phyloP scores from a whole-genome alignment of 768 basidiomycete genomes.

The Porphyrellus cyaneotinctus region DNA sequence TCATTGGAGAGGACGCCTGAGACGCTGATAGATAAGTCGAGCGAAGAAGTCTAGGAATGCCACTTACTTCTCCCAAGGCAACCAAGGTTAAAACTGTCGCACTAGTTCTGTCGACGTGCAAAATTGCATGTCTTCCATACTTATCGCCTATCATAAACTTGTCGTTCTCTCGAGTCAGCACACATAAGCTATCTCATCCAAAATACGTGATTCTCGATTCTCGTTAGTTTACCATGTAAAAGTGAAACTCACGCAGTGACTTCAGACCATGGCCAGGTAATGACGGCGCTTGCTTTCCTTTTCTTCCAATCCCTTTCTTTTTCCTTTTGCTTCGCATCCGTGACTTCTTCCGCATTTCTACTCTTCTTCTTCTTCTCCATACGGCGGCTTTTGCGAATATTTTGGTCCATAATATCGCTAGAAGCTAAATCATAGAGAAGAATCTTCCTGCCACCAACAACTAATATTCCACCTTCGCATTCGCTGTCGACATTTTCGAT shows the following conservation, averaged over 20 bases:
- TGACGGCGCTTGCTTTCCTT: constrained; percentile 49
- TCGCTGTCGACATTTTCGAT: constrained; percentile 24
- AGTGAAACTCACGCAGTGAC: constrained; percentile 55
- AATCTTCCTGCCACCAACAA: constrained; percentile 66
- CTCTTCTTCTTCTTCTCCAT: constrained; percentile 50
- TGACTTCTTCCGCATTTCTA: constrained; percentile 37
- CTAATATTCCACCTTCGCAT: constrained; percentile 63
- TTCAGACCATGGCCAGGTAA: constrained; percentile 77
- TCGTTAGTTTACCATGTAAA: background rate
- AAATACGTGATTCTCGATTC: background rate
- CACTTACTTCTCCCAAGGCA: constrained; percentile 67
- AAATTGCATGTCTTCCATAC: constrained; percentile 65
- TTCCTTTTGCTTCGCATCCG: constrained; percentile 54
- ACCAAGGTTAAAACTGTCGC: constrained; percentile 45
- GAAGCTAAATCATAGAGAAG: constrained; percentile 57
- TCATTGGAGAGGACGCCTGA: constrained; percentile 68
- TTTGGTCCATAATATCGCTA: constrained; percentile 45
- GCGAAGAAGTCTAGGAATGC: background rate
- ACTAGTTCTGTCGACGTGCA: constrained; percentile 47
- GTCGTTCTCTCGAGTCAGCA: constrained; percentile 42
- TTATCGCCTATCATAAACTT: constrained; percentile 64
- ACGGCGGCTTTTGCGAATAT: constrained; percentile 51
- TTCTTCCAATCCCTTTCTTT: constrained; percentile 49
- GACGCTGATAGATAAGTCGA: constrained; percentile 4
- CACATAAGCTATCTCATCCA: constrained; percentile 42